Evolutionary conservation across 768 basidiomycete genomes (phyloP).

Genomic region (Hortiboletus campestris): DNA sequence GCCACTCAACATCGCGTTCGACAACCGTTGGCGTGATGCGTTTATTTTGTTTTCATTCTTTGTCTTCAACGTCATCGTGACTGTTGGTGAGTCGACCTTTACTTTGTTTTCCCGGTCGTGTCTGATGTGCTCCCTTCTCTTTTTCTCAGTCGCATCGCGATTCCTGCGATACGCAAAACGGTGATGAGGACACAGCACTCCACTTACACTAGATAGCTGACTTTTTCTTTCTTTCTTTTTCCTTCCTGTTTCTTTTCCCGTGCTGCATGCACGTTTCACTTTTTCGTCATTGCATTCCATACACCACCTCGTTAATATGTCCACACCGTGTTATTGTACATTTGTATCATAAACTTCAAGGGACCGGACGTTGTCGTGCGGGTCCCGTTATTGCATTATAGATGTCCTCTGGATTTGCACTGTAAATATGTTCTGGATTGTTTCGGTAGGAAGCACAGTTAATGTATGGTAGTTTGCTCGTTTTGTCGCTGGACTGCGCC

Average conservation of each 20-base stretch:
- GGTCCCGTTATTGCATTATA: background rate
- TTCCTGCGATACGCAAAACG: conserved; percentile 72
- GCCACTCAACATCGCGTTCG: conserved; percentile 65
- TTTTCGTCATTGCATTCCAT: background rate
- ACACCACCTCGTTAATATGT: background rate
- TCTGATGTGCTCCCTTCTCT: background rate
- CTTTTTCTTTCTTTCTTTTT: background rate
- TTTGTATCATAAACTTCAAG: background rate
- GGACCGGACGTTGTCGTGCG: too few relatives aligned
- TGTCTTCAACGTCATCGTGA: conserved; percentile 68
- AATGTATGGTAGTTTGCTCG: background rate
- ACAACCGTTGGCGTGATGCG: conserved; percentile 64
- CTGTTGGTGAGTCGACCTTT: conserved; percentile 40
- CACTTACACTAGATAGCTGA: too few relatives aligned
- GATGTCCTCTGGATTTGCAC: background rate
- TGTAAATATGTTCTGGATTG: background rate
- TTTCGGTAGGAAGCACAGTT: background rate
- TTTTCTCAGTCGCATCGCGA: conserved; percentile 55
- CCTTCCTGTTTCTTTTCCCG: background rate
- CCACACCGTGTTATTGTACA: background rate
- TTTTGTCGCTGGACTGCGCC: too few relatives aligned
- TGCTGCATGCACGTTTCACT: background rate
- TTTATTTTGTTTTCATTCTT: conserved; percentile 66
- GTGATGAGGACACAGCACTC: conserved; percentile 2
- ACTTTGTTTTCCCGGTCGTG: background rate